Base-by-base conservation (phyloP, 495 filamentous ascomycete species). In the Trypethelium eluteriae region DNA sequence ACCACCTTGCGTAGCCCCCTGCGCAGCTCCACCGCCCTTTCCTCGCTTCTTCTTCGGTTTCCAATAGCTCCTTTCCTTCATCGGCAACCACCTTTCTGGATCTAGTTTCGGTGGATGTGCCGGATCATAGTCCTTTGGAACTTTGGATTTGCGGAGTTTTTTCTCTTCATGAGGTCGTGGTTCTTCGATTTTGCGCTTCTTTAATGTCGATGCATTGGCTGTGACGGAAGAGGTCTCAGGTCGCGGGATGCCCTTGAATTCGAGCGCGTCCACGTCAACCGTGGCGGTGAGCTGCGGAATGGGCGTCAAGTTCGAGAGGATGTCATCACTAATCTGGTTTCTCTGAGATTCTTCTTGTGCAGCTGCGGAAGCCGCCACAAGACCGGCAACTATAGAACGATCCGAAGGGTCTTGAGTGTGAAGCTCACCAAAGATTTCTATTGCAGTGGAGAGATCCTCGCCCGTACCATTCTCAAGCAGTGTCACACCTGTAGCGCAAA, bases 81-180 rank as follows among this genome's bases (percentile, higher is more conserved):
- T 79, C 34, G 94, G 93, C 66, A 98, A 76, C 94, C 94, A 99
- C 62, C 94, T 79, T 77, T 99, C 95, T 1, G 90, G 88, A 72
- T 98, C 94, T 5, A 89, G 80, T 14, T 59, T 59, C 35, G 70
- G 70, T 56, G 83, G 85, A 81, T 92, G 96, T 71, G 79, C 83
- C 44, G 82, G 76, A 67, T 87, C 90, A 71, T 87, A 92, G 72
- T 91, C 84, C 78, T 93, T 93, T 25, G 93, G 92, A 62, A 96
- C 79, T 50, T 82, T 78, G 7, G 80, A 84, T 72, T 88, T 88
- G 61, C 87, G 82, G 64, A 86, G 79, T 66, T 87, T 87, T 72
- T 89, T 92, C 72, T 83, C 84, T 77, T 82, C 84, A 2, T 76
- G 76, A 38, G 74, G 64, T 35, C 77, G 74, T 6, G 32, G 35